phyloP scores from a whole-genome alignment of 768 basidiomycete genomes.

The Coprinellus aureogranulatus region DNA sequence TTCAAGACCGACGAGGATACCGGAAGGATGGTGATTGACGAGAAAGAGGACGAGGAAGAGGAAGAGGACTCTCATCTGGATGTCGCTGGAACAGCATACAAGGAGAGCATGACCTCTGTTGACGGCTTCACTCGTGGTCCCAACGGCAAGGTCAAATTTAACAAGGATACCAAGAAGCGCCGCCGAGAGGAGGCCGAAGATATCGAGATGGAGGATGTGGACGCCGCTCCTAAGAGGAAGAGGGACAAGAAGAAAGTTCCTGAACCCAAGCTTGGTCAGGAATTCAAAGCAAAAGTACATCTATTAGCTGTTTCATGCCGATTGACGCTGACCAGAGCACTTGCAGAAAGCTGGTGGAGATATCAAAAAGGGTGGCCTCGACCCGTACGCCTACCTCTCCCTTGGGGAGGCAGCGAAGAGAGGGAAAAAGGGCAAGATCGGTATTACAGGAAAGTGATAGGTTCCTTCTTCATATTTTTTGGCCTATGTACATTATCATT shows the following conservation, averaged over 20 bases:
- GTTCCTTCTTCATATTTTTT: slow-evolving; percentile 9
- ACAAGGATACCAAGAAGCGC: slow-evolving; percentile 95
- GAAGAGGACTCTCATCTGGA: slow-evolving; percentile 38
- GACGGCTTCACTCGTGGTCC: slow-evolving; percentile 88
- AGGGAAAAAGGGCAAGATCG: slow-evolving; percentile 41
- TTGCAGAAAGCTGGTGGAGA: slow-evolving; percentile 91
- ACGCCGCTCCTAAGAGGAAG: slow-evolving; percentile 46
- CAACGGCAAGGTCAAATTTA: slow-evolving; percentile 87
- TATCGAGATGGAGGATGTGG: slow-evolving; percentile 75
- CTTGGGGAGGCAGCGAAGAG: slow-evolving; percentile 81
- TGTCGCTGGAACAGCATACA: slow-evolving; percentile 77
- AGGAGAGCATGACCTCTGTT: slow-evolving; percentile 74
- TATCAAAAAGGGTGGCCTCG: slow-evolving; percentile 79
- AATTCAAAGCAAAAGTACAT: slow-evolving; percentile 94
- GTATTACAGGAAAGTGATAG: slow-evolving; percentile 63
- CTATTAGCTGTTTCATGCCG: slow-evolving; percentile 3
- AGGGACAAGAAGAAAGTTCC: slow-evolving; percentile 51
- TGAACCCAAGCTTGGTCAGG: slow-evolving; percentile 62
- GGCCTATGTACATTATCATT: slow-evolving; percentile 9
- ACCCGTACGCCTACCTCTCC: slow-evolving; percentile 91
- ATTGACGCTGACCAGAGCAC: slow-evolving; percentile 6
- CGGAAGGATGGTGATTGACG: slow-evolving; percentile 76
- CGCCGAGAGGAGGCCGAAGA: slow-evolving; percentile 68
- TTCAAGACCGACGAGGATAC: slow-evolving; percentile 88
- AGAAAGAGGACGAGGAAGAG: slow-evolving; percentile 49